A percentile compares a stretch with the other conserved stretches of the same genome.
These are phyloP conservation scores for Mucor indicus DNA, from an alignment of 371 early-diverging fungal species.

Conservation along the genomic window DNA sequence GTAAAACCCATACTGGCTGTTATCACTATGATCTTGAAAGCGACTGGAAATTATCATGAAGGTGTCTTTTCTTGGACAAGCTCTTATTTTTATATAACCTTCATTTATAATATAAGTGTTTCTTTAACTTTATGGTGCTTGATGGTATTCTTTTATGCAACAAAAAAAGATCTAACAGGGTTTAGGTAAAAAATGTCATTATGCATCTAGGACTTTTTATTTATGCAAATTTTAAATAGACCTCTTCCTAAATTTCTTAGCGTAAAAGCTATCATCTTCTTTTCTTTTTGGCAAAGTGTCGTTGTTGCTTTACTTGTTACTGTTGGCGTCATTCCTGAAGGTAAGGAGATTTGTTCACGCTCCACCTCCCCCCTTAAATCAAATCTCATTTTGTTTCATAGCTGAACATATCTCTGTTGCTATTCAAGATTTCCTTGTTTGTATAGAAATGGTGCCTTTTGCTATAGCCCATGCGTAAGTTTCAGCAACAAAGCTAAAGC, in stretches of 20 bases:
- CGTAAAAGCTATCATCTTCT: slow-evolving; percentile 92
- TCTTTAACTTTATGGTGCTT: slow-evolving; percentile 84
- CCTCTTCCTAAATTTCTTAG: slow-evolving; percentile 93
- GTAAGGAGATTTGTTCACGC: too few species aligned
- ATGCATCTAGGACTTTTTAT: too few species aligned
- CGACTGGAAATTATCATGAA: slow-evolving; percentile 74
- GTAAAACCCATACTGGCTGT: slow-evolving; percentile 84
- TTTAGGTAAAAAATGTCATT: slow-evolving; percentile 71
- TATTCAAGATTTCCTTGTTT: slow-evolving; percentile 89
- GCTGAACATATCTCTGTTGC: slow-evolving; percentile 80
- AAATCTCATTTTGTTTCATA: slow-evolving; percentile 17
- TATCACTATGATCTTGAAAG: slow-evolving; percentile 78
- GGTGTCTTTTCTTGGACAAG: slow-evolving; percentile 71
- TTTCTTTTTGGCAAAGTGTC: slow-evolving; percentile 96
- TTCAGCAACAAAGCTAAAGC: background rate
- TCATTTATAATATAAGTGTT: slow-evolving; percentile 86
- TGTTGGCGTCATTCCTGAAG: slow-evolving; percentile 67
- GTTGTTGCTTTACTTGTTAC: slow-evolving; percentile 79
- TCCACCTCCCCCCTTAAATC: too few species aligned
- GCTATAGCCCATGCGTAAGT: slow-evolving; percentile 78
- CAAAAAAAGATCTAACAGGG: slow-evolving; percentile 73
- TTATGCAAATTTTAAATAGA: too few species aligned
- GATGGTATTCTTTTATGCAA: slow-evolving; percentile 85
- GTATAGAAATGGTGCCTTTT: slow-evolving; percentile 88
- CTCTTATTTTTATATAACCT: slow-evolving; percentile 80